Evolutionary conservation across 768 basidiomycete species (phyloP).

Genomic region (Xerocomellus dryophilus): DNA sequence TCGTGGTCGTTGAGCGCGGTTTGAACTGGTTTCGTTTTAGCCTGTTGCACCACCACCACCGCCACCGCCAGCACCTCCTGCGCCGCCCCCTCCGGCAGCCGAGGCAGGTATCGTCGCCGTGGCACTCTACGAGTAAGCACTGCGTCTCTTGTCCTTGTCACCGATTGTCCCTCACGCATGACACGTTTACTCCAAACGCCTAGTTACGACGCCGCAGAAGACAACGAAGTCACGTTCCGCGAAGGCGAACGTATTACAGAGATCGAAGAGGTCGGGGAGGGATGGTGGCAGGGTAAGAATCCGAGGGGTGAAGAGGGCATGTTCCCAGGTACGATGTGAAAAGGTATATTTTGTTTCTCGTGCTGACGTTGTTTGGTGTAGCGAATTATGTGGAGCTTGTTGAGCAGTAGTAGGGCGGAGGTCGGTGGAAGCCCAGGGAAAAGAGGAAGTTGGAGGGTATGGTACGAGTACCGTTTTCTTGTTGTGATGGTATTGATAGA

Average conservation of each 20-base stretch:
- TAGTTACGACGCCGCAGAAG: slow-evolving; percentile 88
- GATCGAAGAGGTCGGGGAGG: slow-evolving; percentile 81
- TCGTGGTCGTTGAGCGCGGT: background rate
- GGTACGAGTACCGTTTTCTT: background rate
- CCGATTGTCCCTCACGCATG: background rate
- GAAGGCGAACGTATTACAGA: slow-evolving; percentile 79
- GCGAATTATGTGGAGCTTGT: slow-evolving; percentile 21
- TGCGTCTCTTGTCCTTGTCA: background rate
- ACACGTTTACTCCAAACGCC: background rate
- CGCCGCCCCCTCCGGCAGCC: slow-evolving; percentile 48
- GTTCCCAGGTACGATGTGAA: slow-evolving; percentile 60
- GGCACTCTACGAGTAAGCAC: slow-evolving; percentile 67
- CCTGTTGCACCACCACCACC: slow-evolving; percentile 33
- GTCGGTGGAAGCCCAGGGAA: background rate
- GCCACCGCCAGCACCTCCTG: slow-evolving; percentile 36
- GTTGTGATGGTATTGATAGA: background rate
- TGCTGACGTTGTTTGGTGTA: background rate
- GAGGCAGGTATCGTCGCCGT: slow-evolving; percentile 63
- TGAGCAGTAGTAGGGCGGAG: background rate
- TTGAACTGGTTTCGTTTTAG: slow-evolving; percentile 4
- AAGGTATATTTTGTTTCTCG: background rate
- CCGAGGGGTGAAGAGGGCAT: slow-evolving; percentile 55
- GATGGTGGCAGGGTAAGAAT: slow-evolving; percentile 82
- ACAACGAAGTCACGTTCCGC: slow-evolving; percentile 83
- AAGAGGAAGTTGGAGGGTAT: background rate